Percentiles rank a stretch among this genome's conserved stretches.
phyloP scores from a whole-genome alignment of 2,329 filamentous ascomycete genomes.

The Sarocladiaceae sp. region DNA sequence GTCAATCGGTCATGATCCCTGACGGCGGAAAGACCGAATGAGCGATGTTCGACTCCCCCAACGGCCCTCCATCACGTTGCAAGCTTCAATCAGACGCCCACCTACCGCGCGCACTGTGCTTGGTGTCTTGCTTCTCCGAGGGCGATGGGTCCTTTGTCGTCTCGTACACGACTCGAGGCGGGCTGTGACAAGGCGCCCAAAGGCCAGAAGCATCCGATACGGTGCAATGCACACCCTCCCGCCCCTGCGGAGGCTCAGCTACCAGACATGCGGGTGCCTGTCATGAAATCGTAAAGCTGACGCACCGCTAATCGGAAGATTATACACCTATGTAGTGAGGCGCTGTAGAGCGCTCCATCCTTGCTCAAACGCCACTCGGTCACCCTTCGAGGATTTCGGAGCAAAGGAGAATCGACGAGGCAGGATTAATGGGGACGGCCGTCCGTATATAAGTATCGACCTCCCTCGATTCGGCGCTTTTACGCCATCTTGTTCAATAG shows the following conservation, averaged over 20 bases:
- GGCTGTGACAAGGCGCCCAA: background rate
- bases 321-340: too few species aligned
- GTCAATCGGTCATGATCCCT: slow-evolving; percentile 2
- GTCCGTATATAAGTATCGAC: background rate
- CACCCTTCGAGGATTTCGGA: background rate
- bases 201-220: background rate
- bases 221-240: background rate
- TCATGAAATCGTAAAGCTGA: slow-evolving; percentile 3
- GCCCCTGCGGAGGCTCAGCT: slow-evolving; percentile 5
- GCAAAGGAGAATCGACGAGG: background rate
- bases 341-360: too few species aligned
- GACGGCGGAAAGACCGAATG: background rate
- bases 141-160: background rate
- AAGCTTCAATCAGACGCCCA: background rate
- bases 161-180: background rate
- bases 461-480: too few species aligned
- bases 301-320: slow-evolving; percentile 2
- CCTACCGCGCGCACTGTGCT: slow-evolving; percentile 1
- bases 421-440: background rate
- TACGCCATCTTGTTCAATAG: too few species aligned
- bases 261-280: slow-evolving; percentile 4
- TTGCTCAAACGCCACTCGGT: slow-evolving; percentile 1
- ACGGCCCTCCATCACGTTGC: slow-evolving; percentile 5
- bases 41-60: slow-evolving; percentile 1
- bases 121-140: background rate